Conservation (phyloP, 345 rosid species). For the Eucalyptus erythrocorys region DNA sequence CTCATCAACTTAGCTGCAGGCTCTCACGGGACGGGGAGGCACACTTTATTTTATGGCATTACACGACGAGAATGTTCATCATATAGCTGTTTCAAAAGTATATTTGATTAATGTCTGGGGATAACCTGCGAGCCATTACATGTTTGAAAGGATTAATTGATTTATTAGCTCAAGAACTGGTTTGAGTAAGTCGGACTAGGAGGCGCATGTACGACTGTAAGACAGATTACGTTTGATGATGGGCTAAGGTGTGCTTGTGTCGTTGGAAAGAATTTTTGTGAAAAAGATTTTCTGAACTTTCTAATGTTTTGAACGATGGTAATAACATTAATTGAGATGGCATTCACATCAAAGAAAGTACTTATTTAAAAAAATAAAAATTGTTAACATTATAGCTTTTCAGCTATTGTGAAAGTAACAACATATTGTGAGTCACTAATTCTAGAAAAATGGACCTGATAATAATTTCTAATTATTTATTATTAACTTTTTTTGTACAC, state of each 20-base stretch:
- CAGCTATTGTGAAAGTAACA: too few relatives aligned
- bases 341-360: neutral
- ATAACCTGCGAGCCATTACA: too few relatives aligned
- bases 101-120: too few relatives aligned
- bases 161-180: neutral
- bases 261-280: neutral
- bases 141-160: neutral
- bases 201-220: neutral
- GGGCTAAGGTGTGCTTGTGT: neutral
- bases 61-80: neutral
- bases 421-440: too few relatives aligned
- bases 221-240: neutral
- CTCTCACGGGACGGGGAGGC: neutral
- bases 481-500: fast-evolving
- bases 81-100: neutral
- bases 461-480: too few relatives aligned
- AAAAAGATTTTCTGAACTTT: neutral
- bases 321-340: neutral
- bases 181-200: neutral
- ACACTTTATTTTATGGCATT: neutral
- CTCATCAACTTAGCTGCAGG: neutral
- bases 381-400: too few relatives aligned
- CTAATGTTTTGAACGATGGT: neutral
- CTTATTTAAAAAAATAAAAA: neutral
- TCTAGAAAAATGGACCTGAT: fast-evolving